Conservation (phyloP, 2,329 filamentous ascomycete genomes). For the Trichothecium roseum region DNA sequence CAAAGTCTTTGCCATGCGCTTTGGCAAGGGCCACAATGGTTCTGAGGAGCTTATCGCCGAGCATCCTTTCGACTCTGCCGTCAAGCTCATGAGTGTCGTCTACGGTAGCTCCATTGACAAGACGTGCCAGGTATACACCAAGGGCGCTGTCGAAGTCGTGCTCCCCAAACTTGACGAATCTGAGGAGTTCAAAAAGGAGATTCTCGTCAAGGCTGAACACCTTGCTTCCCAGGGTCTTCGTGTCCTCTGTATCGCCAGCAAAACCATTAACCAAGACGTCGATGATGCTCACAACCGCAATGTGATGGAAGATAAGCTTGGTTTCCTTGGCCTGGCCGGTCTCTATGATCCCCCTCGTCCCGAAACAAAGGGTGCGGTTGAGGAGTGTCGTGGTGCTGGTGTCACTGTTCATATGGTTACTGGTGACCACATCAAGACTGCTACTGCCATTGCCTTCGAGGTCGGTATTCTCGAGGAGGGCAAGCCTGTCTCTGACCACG, state of each 20-base stretch:
- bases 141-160: conserved; percentile 48
- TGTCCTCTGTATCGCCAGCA: conserved; percentile 55
- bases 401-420: conserved; percentile 61
- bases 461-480: conserved; percentile 46
- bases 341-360: conserved; percentile 63
- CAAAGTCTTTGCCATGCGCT: conserved; percentile 62
- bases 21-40: conserved; percentile 40
- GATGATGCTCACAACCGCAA: conserved; percentile 33
- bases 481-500: conserved; percentile 23
- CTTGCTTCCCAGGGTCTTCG: conserved; percentile 55
- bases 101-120: conserved; percentile 31
- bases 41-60: conserved; percentile 45
- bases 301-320: conserved; percentile 44
- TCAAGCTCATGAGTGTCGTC: conserved; percentile 67
- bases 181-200: conserved; percentile 32
- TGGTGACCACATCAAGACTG: conserved; percentile 58
- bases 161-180: conserved; percentile 39
- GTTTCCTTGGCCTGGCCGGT: conserved; percentile 60
- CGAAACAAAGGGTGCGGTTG: conserved; percentile 53
- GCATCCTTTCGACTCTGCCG: conserved; percentile 62
- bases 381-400: conserved; percentile 48
- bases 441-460: conserved; percentile 53
- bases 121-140: conserved; percentile 38
- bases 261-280: conserved; percentile 35
- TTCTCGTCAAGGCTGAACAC: conserved; percentile 39